Base-by-base conservation (phyloP, 2,329 filamentous ascomycete species). In the Penicillium rolfsii region DNA sequence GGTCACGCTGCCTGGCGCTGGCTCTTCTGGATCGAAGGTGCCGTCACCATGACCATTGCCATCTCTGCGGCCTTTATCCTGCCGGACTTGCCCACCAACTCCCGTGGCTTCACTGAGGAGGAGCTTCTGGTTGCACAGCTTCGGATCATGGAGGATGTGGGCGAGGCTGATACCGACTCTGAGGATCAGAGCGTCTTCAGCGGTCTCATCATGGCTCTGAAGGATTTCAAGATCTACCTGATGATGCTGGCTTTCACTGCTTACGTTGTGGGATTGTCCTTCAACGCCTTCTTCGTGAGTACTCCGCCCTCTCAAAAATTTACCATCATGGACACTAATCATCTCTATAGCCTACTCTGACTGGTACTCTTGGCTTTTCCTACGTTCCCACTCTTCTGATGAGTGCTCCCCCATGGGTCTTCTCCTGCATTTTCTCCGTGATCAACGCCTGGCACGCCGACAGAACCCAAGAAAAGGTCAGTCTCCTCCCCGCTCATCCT, bases 191-290 rank as follows among this genome's bases (percentile, higher is more conserved):
- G 81, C 3, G 69, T 78, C 2, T 82, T 85, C 62, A 80, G 80
- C 8, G 86, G 86, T 87, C 33, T 76, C 3, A 38, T 83, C 55
- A 84, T 88, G 81, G 84, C 85, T 0, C 69, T 87, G 53, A 85
- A 84, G 72, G 87, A 89, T 63, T 16, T 76, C 64, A 88, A 88
- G 77, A 85, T 87, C 63, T 89, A 87, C 68, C 68, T 88, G 61
- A 84, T 88, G 83, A 87, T 87, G 81, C 58, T 88, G 6, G 85
- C 84, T 1, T 84, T 87, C 59, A 85, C 84, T 3, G 83, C 85
- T 3, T 87, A 87, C 62, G 84, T 87, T 7, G 79, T 87, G 5
- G 85, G 85, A 2, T 72, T 81, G 41, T 83, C 84, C 0, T 86
- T 86, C 72, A 86, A 86, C 64, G 83, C 83, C 43, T 87, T 85